Conservation (phyloP, 768 basidiomycete genomes). For the Dioszegia aurantiaca region DNA sequence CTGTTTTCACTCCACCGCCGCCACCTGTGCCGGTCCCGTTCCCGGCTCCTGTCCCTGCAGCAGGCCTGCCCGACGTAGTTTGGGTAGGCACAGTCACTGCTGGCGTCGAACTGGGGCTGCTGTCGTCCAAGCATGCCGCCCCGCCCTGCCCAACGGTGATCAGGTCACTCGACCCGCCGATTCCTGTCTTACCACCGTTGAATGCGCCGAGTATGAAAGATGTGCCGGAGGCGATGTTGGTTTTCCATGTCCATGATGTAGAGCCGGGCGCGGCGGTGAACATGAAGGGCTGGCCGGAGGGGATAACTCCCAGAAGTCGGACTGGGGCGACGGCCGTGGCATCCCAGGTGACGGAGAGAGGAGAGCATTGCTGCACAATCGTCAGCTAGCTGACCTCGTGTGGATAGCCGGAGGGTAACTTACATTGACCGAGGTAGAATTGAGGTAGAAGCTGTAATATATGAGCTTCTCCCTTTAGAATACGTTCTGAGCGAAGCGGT, state of each 20-base stretch:
- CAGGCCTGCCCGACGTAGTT: constrained; percentile 17
- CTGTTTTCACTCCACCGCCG: constrained; percentile 31
- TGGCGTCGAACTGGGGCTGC: constrained; percentile 53
- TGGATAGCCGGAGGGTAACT: not conserved
- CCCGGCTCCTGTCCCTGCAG: constrained; percentile 2
- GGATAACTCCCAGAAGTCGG: constrained; percentile 60
- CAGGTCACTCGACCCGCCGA: constrained; percentile 65
- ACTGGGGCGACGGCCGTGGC: constrained; percentile 30
- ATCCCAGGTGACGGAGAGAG: constrained; percentile 43
- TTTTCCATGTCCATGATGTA: constrained; percentile 57
- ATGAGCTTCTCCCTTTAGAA: too few species aligned
- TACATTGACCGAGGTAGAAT: constrained; percentile 34
- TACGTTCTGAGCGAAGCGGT: too few species aligned
- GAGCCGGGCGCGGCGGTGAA: constrained; percentile 53
- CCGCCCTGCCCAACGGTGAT: constrained; percentile 57
- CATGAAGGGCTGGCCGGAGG: constrained; percentile 60
- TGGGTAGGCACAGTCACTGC: constrained; percentile 18
- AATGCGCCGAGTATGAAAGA: constrained; percentile 48
- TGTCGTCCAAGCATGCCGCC: constrained; percentile 58
- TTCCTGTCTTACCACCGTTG: constrained; percentile 36
- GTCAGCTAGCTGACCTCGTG: not conserved
- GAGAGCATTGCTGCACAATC: constrained; percentile 29
- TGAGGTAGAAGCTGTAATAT: constrained; percentile 44
- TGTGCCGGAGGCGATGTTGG: constrained; percentile 62
- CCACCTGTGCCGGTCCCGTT: too few species aligned